phyloP scores from a whole-genome alignment of 805 yeast species.

The Suhomyces tanzawaensis region DNA sequence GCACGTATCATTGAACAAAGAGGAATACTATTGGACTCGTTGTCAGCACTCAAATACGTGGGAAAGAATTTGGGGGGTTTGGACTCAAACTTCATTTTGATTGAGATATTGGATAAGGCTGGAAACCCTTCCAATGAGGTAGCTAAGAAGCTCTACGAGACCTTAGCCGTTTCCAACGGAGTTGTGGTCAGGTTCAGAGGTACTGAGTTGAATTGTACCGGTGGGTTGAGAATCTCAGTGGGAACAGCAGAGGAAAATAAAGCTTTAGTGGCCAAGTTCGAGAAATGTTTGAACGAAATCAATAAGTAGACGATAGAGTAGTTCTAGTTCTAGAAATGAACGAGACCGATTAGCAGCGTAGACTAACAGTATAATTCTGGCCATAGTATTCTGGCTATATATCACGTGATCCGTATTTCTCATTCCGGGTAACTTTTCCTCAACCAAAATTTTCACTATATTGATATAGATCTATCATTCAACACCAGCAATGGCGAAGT shows the following conservation, averaged over 20 bases:
- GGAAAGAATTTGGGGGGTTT: conserved; percentile 78
- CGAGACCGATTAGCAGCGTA: too few relatives aligned
- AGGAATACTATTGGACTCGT: conserved; percentile 45
- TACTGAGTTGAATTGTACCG: conserved; percentile 81
- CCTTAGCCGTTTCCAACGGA: conserved; percentile 65
- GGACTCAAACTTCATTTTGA: conserved; percentile 81
- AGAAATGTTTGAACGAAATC: conserved; percentile 19
- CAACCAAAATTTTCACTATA: not conserved
- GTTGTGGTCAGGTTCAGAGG: conserved; percentile 94
- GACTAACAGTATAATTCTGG: too few relatives aligned
- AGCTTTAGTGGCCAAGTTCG: conserved; percentile 50
- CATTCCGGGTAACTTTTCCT: not conserved
- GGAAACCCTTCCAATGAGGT: conserved; percentile 66
- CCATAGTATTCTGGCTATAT: too few relatives aligned
- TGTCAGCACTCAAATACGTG: conserved; percentile 58
- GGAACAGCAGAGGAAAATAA: conserved; percentile 81
- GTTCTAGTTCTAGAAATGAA: too few relatives aligned
- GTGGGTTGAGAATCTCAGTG: conserved; percentile 81
- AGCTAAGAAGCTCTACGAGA: conserved; percentile 65
- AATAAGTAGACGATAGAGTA: not conserved
- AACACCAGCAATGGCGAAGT: conserved; percentile 65
- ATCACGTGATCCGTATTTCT: not conserved
- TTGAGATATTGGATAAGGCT: conserved; percentile 61
- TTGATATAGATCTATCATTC: not conserved
- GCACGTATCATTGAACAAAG: conserved; percentile 55